phyloP scores from a whole-genome alignment of 2,329 filamentous ascomycete species.

The Biscogniauxia mediterranea region DNA sequence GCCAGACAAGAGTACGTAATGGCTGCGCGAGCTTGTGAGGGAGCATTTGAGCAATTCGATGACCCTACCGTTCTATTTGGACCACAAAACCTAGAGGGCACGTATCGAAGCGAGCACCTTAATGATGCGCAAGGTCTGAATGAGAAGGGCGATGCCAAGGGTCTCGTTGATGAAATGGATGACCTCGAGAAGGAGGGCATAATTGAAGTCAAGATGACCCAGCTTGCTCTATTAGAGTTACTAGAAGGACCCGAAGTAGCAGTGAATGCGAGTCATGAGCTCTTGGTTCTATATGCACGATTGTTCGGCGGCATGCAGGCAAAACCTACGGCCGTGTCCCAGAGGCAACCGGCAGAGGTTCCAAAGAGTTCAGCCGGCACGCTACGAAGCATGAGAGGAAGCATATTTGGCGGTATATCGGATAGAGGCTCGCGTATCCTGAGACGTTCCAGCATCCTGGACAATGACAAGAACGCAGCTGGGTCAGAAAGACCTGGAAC shows the following conservation, averaged over 20 bases:
- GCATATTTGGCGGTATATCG: conserved; percentile 69
- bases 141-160: conserved; percentile 37
- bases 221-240: conserved; percentile 79
- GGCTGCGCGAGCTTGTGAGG: conserved; percentile 81
- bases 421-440: conserved; percentile 36
- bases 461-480: conserved; percentile 31
- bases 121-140: conserved; percentile 49
- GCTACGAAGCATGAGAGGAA: conserved; percentile 66
- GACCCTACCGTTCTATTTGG: conserved; percentile 70
- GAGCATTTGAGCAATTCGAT: conserved; percentile 86
- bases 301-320: conserved; percentile 64
- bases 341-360: conserved; percentile 45
- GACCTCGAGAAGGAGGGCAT: conserved; percentile 81
- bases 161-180: conserved; percentile 76
- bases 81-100: conserved; percentile 45
- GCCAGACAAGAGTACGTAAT: conserved; percentile 81
- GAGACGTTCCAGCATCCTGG: conserved; percentile 39
- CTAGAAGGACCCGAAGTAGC: conserved; percentile 80
- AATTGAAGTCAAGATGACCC: conserved; percentile 94
- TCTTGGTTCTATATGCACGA: conserved; percentile 76
- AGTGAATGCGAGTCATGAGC: conserved; percentile 83
- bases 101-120: conserved; percentile 65
- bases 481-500: conserved; percentile 41
- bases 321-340: conserved; percentile 37
- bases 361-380: conserved; percentile 72